Base-by-base conservation (phyloP, 2,329 filamentous ascomycete genomes). In the Aspergillus sp. region DNA sequence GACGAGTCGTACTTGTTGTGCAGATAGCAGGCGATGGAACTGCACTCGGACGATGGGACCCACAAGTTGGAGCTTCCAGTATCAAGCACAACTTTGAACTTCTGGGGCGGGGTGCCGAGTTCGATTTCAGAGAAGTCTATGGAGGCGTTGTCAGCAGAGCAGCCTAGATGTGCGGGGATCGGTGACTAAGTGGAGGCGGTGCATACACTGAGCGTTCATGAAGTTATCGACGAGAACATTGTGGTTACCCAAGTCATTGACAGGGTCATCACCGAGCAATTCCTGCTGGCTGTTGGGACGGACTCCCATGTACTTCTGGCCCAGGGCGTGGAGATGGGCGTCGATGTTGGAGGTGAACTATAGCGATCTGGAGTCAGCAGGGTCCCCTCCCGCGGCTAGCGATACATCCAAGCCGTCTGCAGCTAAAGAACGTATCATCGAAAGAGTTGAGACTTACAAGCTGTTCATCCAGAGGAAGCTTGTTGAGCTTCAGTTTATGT, bases 51-150 rank as follows among this genome's bases (percentile, higher is more conserved):
- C 20, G 92, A 96, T 36, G 95, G 95, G 55, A 99, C 92, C 95
- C 95, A 99, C 59, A 99, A 84, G 81, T 99, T 99, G 73, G 94
- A 97, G 82, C 91, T 97, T 67, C 94, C 94, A 23, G 94, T 99
- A 75, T 99, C 94, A 60, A 99, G 88, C 60, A 99, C 88, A 63
- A 99, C 95, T 84, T 99, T 99, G 86, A 99, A 99, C 64, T 78
- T 82, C 80, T 99, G 94, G 31, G 94, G 87, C 61, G 94, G 94
- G 45, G 87, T 93, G 60, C 94, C 94, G 72, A 99, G 85, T 64
- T 85, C 83, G 73, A 99, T 97, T 76, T 97, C 91, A 63, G 93
- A 95, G 85, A 96, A 99, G 82, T 99, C 92, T 95, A 61, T 29
- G 25, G 31, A 17, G 47, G 45, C 10, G n/a, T 5, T 21, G 17